phyloP scores from a whole-genome alignment of 1,284 basidiomycete species.

The Vanrija humicola region DNA sequence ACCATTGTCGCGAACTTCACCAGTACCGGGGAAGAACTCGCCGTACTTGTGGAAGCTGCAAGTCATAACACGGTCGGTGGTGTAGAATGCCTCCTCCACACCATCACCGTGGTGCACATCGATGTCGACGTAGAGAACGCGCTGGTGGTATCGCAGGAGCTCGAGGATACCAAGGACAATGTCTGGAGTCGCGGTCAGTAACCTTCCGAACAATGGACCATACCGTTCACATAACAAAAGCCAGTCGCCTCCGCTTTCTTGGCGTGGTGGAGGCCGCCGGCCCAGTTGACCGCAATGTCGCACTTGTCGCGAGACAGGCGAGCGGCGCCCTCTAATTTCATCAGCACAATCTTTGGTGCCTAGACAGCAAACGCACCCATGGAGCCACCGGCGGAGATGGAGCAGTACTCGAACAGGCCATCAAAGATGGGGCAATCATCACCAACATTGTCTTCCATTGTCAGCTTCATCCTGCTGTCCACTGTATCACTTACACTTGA shows the following conservation, averaged over 20 bases:
- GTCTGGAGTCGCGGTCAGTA: conserved; percentile 53
- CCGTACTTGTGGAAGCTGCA: conserved; percentile 98
- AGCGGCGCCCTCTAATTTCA: conserved; percentile 66
- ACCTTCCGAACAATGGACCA: neutral
- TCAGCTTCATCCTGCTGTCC: neutral
- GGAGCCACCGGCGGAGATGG: conserved; percentile 95
- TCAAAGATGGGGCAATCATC: conserved; percentile 99
- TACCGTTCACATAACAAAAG: conserved; percentile 98
- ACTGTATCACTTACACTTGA: conserved; percentile 67
- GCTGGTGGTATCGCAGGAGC: conserved; percentile 83
- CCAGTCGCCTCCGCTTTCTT: conserved; percentile 98
- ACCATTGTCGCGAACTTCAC: conserved; percentile 88
- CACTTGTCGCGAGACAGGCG: conserved; percentile 93
- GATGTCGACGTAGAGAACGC: conserved; percentile 97
- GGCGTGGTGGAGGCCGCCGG: conserved; percentile 94
- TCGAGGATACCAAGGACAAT: conserved; percentile 97
- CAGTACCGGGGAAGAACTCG: conserved; percentile 98
- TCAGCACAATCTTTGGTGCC: neutral
- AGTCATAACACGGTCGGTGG: conserved; percentile 98
- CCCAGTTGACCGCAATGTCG: conserved; percentile 99
- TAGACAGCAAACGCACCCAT: conserved; percentile 68
- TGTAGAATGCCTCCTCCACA: conserved; percentile 99
- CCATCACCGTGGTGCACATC: conserved; percentile 99
- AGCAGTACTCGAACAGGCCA: conserved; percentile 96
- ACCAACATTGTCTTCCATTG: conserved; percentile 67